Evolutionary conservation across 306 rosid genomes (phyloP).

Genomic region (Gastrolobium bilobum): DNA sequence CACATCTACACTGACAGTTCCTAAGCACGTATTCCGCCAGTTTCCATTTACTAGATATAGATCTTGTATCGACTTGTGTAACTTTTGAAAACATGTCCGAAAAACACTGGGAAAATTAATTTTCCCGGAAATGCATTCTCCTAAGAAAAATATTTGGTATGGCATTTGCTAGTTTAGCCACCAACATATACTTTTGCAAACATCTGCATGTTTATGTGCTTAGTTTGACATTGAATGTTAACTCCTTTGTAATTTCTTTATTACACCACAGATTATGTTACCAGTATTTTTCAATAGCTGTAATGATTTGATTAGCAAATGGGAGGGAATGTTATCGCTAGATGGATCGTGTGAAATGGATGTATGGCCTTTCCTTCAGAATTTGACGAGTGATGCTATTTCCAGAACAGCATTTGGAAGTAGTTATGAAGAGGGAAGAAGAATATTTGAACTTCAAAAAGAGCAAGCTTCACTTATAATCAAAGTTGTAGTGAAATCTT

Average conservation of each 20-base stretch:
- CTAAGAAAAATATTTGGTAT: neutral
- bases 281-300: conserved; percentile 34
- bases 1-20: too few species aligned
- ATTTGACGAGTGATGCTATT: conserved; percentile 51
- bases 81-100: neutral
- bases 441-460: conserved; percentile 55
- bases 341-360: conserved; percentile 54
- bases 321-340: conserved; percentile 48
- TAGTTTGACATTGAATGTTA: neutral
- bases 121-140: neutral
- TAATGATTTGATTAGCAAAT: conserved; percentile 48
- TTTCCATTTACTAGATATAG: neutral
- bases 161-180: neutral
- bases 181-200: neutral
- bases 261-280: conserved; percentile 42
- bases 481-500: neutral
- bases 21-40: too few species aligned
- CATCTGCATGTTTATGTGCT: neutral
- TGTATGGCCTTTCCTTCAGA: conserved; percentile 52
- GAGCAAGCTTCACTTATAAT: conserved; percentile 36
- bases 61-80: neutral
- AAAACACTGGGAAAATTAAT: neutral
- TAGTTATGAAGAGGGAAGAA: conserved; percentile 59
- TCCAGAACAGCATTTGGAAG: conserved; percentile 61
- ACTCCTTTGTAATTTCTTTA: neutral